phyloP scores from a whole-genome alignment of 2,329 filamentous ascomycete genomes.

The Cordyceps cicadae region DNA sequence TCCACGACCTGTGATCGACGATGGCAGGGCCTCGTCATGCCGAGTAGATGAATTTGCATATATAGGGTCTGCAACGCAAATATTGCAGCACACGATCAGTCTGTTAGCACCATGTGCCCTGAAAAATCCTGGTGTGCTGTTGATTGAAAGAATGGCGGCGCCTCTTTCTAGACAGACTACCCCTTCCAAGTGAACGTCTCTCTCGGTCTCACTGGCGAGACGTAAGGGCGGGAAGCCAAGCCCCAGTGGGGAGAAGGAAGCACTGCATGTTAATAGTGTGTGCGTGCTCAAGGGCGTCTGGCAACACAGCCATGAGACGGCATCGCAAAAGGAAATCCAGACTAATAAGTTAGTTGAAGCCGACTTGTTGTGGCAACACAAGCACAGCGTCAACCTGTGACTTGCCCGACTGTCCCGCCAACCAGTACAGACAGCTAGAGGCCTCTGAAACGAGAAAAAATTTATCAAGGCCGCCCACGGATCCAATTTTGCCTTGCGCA shows the following conservation, averaged over 20 bases:
- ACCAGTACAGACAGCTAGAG: background rate
- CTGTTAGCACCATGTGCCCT: background rate
- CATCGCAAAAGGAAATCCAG: constrained; percentile 2
- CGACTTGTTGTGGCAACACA: background rate
- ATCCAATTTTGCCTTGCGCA: background rate
- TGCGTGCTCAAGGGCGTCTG: background rate
- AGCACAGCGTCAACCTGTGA: background rate
- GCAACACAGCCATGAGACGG: background rate
- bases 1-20: background rate
- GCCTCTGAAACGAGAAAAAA: background rate
- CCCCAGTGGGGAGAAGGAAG: background rate
- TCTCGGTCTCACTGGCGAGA: background rate
- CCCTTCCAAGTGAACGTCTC: background rate
- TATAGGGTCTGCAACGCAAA: background rate
- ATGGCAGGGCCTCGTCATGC: background rate
- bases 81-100: constrained; percentile 3
- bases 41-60: background rate
- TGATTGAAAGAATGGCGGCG: background rate
- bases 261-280: background rate
- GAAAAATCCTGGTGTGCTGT: background rate
- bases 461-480: background rate
- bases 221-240: background rate
- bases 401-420: background rate
- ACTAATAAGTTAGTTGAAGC: background rate
- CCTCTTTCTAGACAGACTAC: background rate